Evolutionary conservation across 495 filamentous ascomycete species (phyloP).

Genomic region (Annulohypoxylon nitens): DNA sequence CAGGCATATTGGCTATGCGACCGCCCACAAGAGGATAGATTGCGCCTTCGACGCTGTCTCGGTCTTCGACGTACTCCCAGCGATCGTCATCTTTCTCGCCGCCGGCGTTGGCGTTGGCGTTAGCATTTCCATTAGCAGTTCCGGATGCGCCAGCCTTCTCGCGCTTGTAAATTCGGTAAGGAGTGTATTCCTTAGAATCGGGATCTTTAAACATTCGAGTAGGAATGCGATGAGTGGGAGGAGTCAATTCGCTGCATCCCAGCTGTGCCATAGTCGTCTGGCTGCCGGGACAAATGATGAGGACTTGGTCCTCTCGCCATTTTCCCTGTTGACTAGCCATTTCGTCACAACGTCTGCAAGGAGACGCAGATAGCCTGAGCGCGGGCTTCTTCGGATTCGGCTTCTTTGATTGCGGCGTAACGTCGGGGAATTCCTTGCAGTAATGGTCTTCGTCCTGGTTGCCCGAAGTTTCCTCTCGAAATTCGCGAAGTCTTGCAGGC

Average conservation of each 20-base stretch:
- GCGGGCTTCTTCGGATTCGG: background rate
- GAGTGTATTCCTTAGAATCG: constrained; percentile 83
- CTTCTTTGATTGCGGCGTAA: background rate
- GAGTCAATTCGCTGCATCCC: constrained; percentile 92
- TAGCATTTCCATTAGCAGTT: constrained; percentile 20
- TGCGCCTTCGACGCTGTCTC: constrained; percentile 86
- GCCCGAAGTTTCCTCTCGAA: background rate
- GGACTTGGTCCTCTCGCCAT: constrained; percentile 67
- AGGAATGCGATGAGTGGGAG: constrained; percentile 80
- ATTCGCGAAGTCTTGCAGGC: background rate
- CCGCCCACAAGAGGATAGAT: constrained; percentile 86
- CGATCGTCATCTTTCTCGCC: constrained; percentile 52
- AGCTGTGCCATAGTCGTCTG: constrained; percentile 94
- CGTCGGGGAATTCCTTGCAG: background rate
- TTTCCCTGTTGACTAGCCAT: constrained; percentile 63
- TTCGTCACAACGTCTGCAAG: constrained; percentile 26
- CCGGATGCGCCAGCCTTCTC: constrained; percentile 66
- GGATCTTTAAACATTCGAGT: constrained; percentile 95
- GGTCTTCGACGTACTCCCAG: constrained; percentile 84
- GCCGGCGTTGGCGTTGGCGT: constrained; percentile 22
- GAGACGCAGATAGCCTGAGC: constrained; percentile 11
- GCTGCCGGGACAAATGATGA: constrained; percentile 93
- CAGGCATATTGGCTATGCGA: constrained; percentile 87
- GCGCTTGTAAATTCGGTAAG: constrained; percentile 81
- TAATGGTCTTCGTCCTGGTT: background rate